phyloP scores from a whole-genome alignment of 2,329 filamentous ascomycete genomes.

The Colletotrichum orchidophilum region DNA sequence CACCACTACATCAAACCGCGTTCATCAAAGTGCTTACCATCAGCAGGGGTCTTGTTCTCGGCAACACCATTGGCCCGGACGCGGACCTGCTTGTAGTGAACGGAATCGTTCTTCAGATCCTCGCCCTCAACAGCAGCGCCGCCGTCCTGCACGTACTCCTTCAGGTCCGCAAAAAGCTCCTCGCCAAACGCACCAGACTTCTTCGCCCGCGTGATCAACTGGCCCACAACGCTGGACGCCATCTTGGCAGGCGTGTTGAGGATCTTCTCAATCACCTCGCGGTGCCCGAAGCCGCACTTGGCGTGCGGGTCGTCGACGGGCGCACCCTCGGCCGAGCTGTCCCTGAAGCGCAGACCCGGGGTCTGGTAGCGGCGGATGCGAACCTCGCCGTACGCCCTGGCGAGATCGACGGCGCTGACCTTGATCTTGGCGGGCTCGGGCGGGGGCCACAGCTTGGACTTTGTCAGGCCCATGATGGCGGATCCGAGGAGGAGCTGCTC shows the following conservation, averaged over 20 bases:
- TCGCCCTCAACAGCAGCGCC: slow-evolving; percentile 27
- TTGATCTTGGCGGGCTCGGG: slow-evolving; percentile 26
- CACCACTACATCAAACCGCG: fast-evolving
- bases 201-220: slow-evolving; percentile 28
- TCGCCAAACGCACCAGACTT: slow-evolving; percentile 26
- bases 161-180: slow-evolving; percentile 27
- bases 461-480: slow-evolving; percentile 32
- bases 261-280: slow-evolving; percentile 28
- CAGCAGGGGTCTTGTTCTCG: slow-evolving; percentile 24
- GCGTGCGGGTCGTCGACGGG: slow-evolving; percentile 22
- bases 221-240: slow-evolving; percentile 16
- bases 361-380: slow-evolving; percentile 32
- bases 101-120: slow-evolving; percentile 26
- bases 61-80: not conserved
- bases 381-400: slow-evolving; percentile 23
- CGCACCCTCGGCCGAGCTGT: slow-evolving; percentile 13
- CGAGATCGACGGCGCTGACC: slow-evolving; percentile 31
- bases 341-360: slow-evolving; percentile 29
- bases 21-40: slow-evolving; percentile 11
- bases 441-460: slow-evolving; percentile 22
- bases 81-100: slow-evolving; percentile 31
- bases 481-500: slow-evolving; percentile 31
- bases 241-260: slow-evolving; percentile 31
- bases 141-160: slow-evolving; percentile 29
- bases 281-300: slow-evolving; percentile 29